Evolutionary conservation across 1,139 yeast genomes (phyloP).

Genomic region (Candida tetrigidarum): DNA sequence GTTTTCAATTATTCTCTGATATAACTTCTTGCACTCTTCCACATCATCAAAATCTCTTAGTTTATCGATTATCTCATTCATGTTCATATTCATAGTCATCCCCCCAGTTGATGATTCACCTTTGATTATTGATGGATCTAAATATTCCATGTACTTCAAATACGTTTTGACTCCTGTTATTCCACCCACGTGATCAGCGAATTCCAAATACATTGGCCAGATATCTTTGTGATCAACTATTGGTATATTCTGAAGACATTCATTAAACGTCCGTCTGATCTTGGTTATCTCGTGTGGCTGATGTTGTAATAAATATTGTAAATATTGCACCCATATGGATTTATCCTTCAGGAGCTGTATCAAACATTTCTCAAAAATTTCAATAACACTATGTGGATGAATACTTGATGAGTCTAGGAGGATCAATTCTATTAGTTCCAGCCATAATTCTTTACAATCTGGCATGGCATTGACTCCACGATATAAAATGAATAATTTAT

Average conservation of each 20-base stretch:
- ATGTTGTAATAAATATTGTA: constrained; percentile 46
- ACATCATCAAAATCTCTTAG: constrained; percentile 29
- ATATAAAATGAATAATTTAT: constrained; percentile 50
- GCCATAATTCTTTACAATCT: constrained; percentile 62
- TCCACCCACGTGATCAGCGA: constrained; percentile 54
- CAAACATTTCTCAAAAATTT: constrained; percentile 49
- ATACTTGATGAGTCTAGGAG: constrained; percentile 39
- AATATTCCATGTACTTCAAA: constrained; percentile 44
- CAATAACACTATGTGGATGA: constrained; percentile 33
- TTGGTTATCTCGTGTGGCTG: constrained; percentile 38
- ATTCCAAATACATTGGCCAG: constrained; percentile 63
- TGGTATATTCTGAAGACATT: constrained; percentile 54
- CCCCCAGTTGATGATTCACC: constrained; percentile 8
- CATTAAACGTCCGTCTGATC: constrained; percentile 55
- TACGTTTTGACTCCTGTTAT: constrained; percentile 45
- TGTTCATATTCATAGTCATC: too few species aligned
- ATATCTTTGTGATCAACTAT: constrained; percentile 55
- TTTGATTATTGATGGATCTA: constrained; percentile 16
- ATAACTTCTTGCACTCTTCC: constrained; percentile 20
- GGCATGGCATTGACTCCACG: constrained; percentile 55
- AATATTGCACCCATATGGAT: constrained; percentile 59
- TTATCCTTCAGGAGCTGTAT: constrained; percentile 43
- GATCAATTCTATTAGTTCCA: constrained; percentile 42
- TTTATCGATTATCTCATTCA: constrained; percentile 25
- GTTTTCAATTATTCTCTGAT: constrained; percentile 18